phyloP scores from a whole-genome alignment of 2,329 filamentous ascomycete genomes.

The Penicillium verrucosum region DNA sequence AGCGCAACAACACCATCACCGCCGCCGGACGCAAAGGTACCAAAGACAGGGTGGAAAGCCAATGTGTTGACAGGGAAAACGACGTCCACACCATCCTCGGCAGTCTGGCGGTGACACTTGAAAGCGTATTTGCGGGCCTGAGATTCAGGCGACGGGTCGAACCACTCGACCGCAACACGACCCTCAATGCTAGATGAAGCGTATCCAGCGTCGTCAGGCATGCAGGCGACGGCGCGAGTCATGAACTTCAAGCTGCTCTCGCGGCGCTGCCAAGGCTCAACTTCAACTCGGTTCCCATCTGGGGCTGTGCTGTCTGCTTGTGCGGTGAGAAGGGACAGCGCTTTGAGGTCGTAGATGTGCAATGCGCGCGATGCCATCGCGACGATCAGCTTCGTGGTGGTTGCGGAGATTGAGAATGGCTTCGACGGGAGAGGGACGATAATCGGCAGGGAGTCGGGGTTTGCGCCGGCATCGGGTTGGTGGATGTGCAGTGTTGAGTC shows the following conservation, averaged over 20 bases:
- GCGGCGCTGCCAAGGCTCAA: constrained; percentile 86
- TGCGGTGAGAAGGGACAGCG: constrained; percentile 56
- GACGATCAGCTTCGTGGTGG: constrained; percentile 83
- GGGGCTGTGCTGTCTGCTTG: constrained; percentile 43
- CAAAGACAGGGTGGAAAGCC: constrained; percentile 76
- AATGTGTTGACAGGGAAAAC: constrained; percentile 91
- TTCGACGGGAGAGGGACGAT: constrained; percentile 74
- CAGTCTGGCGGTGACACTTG: constrained; percentile 87
- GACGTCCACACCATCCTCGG: constrained; percentile 64
- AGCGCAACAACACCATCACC: constrained; percentile 89
- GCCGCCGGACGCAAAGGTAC: constrained; percentile 84
- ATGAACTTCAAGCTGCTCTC: constrained; percentile 96
- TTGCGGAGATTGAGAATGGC: constrained; percentile 77
- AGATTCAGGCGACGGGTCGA: constrained; percentile 81
- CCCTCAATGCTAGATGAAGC: constrained; percentile 91
- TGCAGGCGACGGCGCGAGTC: constrained; percentile 87
- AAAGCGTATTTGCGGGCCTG: constrained; percentile 96
- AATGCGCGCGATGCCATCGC: constrained; percentile 94
- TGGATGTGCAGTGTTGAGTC: constrained; percentile 87
- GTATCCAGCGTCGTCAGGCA: constrained; percentile 95
- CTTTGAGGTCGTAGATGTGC: constrained; percentile 84
- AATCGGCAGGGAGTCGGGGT: constrained; percentile 54
- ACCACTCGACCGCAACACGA: constrained; percentile 95
- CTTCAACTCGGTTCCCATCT: constrained; percentile 41
- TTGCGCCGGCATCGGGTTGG: constrained; percentile 49